These are phyloP conservation scores for Catharanthus roseus DNA, from an alignment of 257 asterid species.

Conservation along the genomic window DNA sequence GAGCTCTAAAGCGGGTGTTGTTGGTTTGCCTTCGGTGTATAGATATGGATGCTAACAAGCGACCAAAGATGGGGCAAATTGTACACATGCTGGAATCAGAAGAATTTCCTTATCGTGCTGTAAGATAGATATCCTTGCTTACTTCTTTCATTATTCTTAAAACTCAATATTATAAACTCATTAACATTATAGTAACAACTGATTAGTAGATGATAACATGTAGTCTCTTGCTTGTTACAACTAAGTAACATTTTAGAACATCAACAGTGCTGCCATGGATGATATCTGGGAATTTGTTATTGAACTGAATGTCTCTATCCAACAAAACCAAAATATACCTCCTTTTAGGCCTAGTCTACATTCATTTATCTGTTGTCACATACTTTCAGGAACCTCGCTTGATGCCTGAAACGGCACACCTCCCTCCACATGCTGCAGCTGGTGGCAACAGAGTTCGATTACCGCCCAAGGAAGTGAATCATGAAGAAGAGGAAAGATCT, in stretches of 20 bases:
- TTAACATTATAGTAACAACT: neutral
- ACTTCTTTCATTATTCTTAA: too few species aligned
- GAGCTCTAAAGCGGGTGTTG: slow-evolving; percentile 74
- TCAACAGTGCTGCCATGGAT: neutral
- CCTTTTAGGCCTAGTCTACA: neutral
- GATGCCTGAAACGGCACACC: slow-evolving; percentile 43
- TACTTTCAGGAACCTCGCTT: slow-evolving; percentile 63
- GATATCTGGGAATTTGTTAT: neutral
- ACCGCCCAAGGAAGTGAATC: slow-evolving; percentile 31
- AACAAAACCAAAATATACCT: neutral
- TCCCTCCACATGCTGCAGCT: slow-evolving; percentile 29
- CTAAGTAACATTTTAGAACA: neutral
- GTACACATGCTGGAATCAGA: slow-evolving; percentile 98
- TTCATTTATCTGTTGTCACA: neutral
- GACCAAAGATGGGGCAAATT: slow-evolving; percentile 98
- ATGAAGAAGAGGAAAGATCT: slow-evolving; percentile 36
- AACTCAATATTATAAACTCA: too few species aligned
- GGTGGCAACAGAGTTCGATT: slow-evolving; percentile 26
- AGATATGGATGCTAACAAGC: slow-evolving; percentile 79
- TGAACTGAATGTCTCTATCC: neutral
- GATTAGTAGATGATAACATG: neutral
- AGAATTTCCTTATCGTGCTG: slow-evolving; percentile 71
- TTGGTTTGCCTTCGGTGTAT: slow-evolving; percentile 86
- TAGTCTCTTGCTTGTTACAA: neutral
- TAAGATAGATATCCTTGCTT: too few species aligned